phyloP scores from a whole-genome alignment of 2,329 filamentous ascomycete genomes.

The Huntiella abstrusa region DNA sequence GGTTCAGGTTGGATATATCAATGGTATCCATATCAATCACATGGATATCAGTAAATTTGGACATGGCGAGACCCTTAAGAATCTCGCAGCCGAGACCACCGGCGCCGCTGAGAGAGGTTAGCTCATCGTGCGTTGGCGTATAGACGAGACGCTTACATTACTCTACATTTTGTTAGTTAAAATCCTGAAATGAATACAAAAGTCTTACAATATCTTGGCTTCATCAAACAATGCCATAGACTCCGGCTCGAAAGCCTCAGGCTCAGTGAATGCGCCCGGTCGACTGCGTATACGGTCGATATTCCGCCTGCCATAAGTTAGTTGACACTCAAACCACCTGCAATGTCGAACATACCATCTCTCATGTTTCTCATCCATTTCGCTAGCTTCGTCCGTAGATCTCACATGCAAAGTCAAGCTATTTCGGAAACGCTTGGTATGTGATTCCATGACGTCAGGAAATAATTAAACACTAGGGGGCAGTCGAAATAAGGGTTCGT shows the following conservation, averaged over 20 bases:
- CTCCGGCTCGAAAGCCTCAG: conserved; percentile 33
- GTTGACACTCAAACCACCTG: background rate
- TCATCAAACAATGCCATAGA: conserved; percentile 39
- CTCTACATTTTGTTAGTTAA: conserved; percentile 19
- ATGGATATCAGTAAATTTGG: conserved; percentile 90
- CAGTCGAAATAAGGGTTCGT: too few relatives aligned
- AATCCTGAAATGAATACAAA: background rate
- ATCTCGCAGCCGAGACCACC: conserved; percentile 93
- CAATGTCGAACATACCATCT: too few relatives aligned
- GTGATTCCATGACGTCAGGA: too few relatives aligned
- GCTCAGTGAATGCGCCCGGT: conserved; percentile 64
- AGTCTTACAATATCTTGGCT: conserved; percentile 54
- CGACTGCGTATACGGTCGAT: conserved; percentile 63
- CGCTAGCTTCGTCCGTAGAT: too few relatives aligned
- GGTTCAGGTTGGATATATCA: conserved; percentile 93
- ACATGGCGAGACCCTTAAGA: conserved; percentile 85
- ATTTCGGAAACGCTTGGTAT: too few relatives aligned
- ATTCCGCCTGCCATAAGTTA: conserved; percentile 43
- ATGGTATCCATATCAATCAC: conserved; percentile 99
- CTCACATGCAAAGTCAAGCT: too few relatives aligned
- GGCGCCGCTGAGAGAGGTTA: conserved; percentile 46
- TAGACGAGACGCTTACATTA: conserved; percentile 25
- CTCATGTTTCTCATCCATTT: too few relatives aligned
- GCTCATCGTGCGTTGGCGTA: conserved; percentile 9
- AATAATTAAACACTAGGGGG: too few relatives aligned